Conservation (phyloP, 495 filamentous ascomycete genomes). For the Penicillium soppii region DNA sequence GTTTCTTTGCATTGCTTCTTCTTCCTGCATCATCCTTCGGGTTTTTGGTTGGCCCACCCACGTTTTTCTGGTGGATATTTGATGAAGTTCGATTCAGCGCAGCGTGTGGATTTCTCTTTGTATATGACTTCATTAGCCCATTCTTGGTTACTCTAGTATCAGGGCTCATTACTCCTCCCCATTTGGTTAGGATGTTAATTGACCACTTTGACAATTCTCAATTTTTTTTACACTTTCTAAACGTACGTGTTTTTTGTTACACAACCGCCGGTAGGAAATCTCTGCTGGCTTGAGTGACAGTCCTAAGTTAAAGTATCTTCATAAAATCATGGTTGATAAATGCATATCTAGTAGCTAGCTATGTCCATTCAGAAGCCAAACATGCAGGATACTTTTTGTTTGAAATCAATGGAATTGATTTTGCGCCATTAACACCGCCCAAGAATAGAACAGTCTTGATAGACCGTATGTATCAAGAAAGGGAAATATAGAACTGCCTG, state of each 20-base stretch:
- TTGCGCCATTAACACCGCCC: slow-evolving; percentile 32
- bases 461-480: slow-evolving; percentile 20
- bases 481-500: slow-evolving; percentile 20
- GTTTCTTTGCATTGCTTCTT: slow-evolving; percentile 11
- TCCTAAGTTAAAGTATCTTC: too few relatives aligned
- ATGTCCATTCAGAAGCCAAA: slow-evolving; percentile 15
- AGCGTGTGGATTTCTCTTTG: slow-evolving; percentile 17
- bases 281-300: too few relatives aligned
- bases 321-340: slow-evolving; percentile 19
- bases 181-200: slow-evolving; percentile 8
- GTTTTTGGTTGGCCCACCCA: slow-evolving; percentile 1
- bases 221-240: neutral
- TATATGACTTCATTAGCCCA: slow-evolving; percentile 18
- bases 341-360: slow-evolving; percentile 22
- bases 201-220: slow-evolving; percentile 2
- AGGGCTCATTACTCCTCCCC: neutral
- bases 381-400: slow-evolving; percentile 29
- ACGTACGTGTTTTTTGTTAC: too few relatives aligned
- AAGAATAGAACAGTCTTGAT: slow-evolving; percentile 21
- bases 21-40: slow-evolving; percentile 8
- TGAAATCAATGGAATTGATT: slow-evolving; percentile 20
- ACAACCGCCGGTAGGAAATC: too few relatives aligned
- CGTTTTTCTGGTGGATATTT: neutral
- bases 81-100: slow-evolving; percentile 19
- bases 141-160: slow-evolving; percentile 9